phyloP scores from a whole-genome alignment of 345 rosid species.

The Citrus hindsii region DNA sequence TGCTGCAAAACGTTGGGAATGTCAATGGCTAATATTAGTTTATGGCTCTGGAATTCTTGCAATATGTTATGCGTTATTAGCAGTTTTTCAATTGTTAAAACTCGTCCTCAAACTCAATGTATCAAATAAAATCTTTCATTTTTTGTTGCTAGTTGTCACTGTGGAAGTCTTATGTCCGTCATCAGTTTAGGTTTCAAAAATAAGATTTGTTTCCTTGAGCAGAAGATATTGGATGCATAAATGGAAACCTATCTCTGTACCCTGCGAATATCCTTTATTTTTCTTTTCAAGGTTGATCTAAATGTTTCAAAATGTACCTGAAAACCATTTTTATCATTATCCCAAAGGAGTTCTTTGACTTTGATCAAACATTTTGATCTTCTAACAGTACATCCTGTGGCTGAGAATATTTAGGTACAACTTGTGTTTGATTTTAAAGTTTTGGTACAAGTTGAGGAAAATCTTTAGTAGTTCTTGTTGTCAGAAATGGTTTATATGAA shows the following conservation, averaged over 20 bases:
- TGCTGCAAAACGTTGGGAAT: neutral
- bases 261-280: neutral
- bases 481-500: neutral
- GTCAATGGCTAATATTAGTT: neutral
- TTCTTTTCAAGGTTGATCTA: neutral
- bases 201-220: neutral
- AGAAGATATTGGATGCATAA: neutral
- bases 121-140: neutral
- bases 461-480: neutral
- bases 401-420: neutral
- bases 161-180: neutral
- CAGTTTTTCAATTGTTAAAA: neutral
- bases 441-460: neutral
- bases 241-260: too few species aligned
- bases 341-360: neutral
- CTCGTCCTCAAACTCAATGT: neutral
- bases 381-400: neutral
- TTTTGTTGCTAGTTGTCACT: neutral
- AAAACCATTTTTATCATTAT: neutral
- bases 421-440: neutral
- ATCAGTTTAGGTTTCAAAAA: neutral
- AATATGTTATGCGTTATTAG: neutral
- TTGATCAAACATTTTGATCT: neutral
- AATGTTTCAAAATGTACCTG: neutral
- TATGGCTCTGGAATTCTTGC: neutral